Conservation (phyloP, 257 asterid genomes). For the Fraxinus americana region DNA sequence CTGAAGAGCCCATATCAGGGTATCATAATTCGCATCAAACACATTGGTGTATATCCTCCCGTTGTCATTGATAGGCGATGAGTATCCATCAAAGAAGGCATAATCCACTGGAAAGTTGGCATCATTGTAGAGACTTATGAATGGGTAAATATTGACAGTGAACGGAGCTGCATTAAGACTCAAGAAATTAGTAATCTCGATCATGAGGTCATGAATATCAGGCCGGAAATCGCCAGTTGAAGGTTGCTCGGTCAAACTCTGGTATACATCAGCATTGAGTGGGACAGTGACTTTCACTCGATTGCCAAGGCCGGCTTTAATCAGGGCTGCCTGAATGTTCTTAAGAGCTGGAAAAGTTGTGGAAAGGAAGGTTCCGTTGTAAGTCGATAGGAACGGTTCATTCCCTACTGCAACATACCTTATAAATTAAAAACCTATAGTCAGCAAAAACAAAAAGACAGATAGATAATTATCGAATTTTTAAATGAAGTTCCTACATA, state of each 20-base stretch:
- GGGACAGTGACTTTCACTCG: conserved; percentile 65
- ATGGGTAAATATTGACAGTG: conserved; percentile 82
- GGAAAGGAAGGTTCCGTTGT: conserved; percentile 57
- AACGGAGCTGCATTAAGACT: conserved; percentile 58
- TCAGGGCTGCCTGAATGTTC: conserved; percentile 76
- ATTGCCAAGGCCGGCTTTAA: conserved; percentile 71
- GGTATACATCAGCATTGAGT: conserved; percentile 75
- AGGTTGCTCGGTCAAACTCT: conserved; percentile 52
- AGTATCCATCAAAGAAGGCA: conserved; percentile 71
- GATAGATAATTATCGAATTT: background rate
- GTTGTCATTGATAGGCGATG: conserved; percentile 58
- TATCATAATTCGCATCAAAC: conserved; percentile 75
- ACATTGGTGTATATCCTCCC: conserved; percentile 60
- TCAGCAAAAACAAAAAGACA: conserved; percentile 18
- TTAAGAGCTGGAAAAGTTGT: conserved; percentile 63
- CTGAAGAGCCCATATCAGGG: conserved; percentile 69
- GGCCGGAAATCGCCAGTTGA: conserved; percentile 74
- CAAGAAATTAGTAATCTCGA: conserved; percentile 57
- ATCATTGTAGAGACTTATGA: conserved; percentile 70
- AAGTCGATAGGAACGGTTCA: conserved; percentile 61
- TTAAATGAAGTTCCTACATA: background rate
- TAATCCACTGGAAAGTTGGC: conserved; percentile 68
- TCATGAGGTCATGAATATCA: conserved; percentile 49
- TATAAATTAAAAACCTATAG: background rate
- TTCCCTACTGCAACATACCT: conserved; percentile 91